Percentiles rank a stretch among this genome's conserved stretches.
Conservation (phyloP, 2,329 filamentous ascomycete genomes). For the Aspergillus novofumigatus region DNA sequence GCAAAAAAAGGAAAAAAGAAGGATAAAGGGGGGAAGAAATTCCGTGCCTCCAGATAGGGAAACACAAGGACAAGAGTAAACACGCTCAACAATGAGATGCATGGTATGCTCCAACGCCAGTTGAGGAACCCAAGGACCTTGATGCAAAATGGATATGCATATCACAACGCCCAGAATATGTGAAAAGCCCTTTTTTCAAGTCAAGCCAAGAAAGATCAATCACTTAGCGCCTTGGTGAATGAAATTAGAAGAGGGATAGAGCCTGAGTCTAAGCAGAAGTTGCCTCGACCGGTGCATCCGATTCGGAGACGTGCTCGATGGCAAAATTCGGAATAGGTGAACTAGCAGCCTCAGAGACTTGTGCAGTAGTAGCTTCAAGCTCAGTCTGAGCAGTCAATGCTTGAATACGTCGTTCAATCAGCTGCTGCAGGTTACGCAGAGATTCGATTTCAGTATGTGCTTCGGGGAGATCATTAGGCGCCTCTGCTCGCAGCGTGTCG, state of each 20-base stretch:
- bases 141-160: neutral
- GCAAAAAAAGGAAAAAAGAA: conserved; percentile 1
- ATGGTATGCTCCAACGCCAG: neutral
- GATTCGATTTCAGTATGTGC: conserved; percentile 27
- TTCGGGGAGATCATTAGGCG: conserved; percentile 21
- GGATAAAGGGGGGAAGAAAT: neutral
- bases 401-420: conserved; percentile 29
- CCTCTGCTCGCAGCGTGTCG: conserved; percentile 26
- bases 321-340: neutral
- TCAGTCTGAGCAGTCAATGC: conserved; percentile 13
- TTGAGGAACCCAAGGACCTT: neutral
- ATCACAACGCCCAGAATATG: neutral
- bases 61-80: neutral
- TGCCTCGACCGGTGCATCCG: neutral
- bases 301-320: neutral
- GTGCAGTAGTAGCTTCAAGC: neutral
- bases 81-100: neutral
- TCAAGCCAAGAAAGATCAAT: neutral
- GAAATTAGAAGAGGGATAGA: neutral
- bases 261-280: neutral
- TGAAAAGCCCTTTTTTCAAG: neutral
- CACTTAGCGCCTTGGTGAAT: neutral
- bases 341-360: neutral
- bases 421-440: conserved; percentile 26
- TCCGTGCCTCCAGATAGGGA: neutral